Base-by-base conservation (phyloP, 371 early-diverging fungal species). In the Quaeritorhiza haematococci region DNA sequence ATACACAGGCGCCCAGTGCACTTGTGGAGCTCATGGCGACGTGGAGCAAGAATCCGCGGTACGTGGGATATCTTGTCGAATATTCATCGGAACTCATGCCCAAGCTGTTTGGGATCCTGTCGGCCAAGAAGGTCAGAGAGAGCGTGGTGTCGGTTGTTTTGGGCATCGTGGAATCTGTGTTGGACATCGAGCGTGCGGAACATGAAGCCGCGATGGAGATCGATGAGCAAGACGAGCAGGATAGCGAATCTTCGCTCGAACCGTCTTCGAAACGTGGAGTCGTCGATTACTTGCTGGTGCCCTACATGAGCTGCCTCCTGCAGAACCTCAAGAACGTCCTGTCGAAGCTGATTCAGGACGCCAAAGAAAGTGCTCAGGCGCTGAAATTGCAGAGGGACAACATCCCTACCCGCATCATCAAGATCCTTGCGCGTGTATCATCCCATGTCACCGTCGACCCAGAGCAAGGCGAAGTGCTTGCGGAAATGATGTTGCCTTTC, bases 401-500 rank as follows among this genome's bases (percentile, higher is more conserved):
- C 45, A 78, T 86, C 52, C 74, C 88, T 17, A 73, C 82, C 49
- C 82, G 94, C 28, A 81, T 89, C 62, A 87, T 97, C 49, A 68
- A 79, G 13, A 84, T 94, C 33, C 69, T 94, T 29, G 86, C 94
- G 0, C 79, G 84, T 24, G 64, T 92, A 33, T 88, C 94, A 0
- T 68, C 75, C 24, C 86, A 83, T 58, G 88, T 92, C 19, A 78
- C 83, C 38, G 68, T 79, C 47, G 79, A 85, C 28, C 78, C 78
- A 0, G 66, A 80, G 26, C 83, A 84, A 53, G 87, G 89, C 3
- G 65, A 72, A 42, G 73, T 75, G 47, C 70, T 95, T 33, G 67
- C 93, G 23, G 84, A 84, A 7, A 75, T 95, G n/a, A 60, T 98
- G 59, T 58, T 91, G 46, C 96, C 96, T 23, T 83, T 84, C 62